phyloP scores from a whole-genome alignment of 2,329 filamentous ascomycete genomes.

The Talaromyces sp. region DNA sequence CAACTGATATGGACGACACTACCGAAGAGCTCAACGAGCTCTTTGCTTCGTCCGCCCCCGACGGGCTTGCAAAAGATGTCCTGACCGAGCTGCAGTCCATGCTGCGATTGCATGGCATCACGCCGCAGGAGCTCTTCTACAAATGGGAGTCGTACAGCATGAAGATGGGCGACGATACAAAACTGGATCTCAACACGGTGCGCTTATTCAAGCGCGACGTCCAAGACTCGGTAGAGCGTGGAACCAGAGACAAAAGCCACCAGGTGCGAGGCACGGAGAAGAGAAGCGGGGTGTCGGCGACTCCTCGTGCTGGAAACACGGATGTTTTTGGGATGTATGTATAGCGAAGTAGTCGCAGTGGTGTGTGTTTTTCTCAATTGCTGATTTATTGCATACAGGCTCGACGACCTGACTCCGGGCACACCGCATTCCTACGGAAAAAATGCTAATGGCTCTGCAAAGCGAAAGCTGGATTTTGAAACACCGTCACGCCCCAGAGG shows the following conservation, averaged over 20 bases:
- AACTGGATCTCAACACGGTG: conserved; percentile 64
- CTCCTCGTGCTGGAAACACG: conserved; percentile 56
- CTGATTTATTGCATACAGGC: conserved; percentile 30
- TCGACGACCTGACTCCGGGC: conserved; percentile 65
- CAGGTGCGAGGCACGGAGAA: conserved; percentile 62
- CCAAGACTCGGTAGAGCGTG: conserved; percentile 76
- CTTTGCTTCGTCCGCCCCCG: conserved; percentile 52
- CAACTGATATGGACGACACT: conserved; percentile 42
- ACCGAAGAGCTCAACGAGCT: conserved; percentile 52
- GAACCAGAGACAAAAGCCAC: conserved; percentile 58
- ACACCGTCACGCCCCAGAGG: conserved; percentile 40
- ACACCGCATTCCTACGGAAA: conserved; percentile 43
- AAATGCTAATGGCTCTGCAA: conserved; percentile 40
- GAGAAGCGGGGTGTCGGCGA: conserved; percentile 50
- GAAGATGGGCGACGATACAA: conserved; percentile 83
- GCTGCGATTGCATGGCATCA: conserved; percentile 74
- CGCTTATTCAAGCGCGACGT: conserved; percentile 80
- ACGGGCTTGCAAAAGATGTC: conserved; percentile 68
- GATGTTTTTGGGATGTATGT: conserved; percentile 80
- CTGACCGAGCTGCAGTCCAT: conserved; percentile 79
- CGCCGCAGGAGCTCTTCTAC: conserved; percentile 84
- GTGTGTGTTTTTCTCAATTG: conserved; percentile 9
- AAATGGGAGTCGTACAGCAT: conserved; percentile 99
- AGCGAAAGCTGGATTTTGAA: conserved; percentile 49
- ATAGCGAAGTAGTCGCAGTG: conserved; percentile 1